Base-by-base conservation (phyloP, 139 green algal species). In the Chlamydomonas asymmetrica region DNA sequence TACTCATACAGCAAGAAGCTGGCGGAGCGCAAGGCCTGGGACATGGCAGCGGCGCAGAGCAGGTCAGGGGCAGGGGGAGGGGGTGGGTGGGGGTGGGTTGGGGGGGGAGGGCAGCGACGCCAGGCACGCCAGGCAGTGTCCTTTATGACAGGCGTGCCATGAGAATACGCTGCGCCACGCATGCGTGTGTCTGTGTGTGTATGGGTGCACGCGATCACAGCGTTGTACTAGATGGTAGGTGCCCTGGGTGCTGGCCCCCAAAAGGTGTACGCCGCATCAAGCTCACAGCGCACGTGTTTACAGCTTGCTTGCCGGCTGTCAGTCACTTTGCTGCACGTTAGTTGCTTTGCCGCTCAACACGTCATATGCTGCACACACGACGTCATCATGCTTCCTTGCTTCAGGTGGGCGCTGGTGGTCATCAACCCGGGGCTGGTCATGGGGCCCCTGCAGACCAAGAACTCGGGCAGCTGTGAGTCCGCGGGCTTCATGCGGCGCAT, bases 21-120 rank as follows among this genome's bases (percentile, higher is more conserved):
- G 41, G 76, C 81, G 1, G 86, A 91, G 79, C 60, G 63, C 71
- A 49, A 74, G 16, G 86, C 86, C 10, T 91, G 78, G 71, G 72
- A 80, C 29, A 50, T 91, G 37, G 60, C 60, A 0, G 54, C 50
- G 34, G 5, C 16, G 39, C 69, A 76, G 69, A 56, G 41, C 56
- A 45, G 69, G 69, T 76, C 35, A 25, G 38, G 2, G 64, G 29
- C 23, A 20, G 63, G 63, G 16, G 40, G 38, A 40, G 40, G 40
- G 37, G 2, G 62, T n/a, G n/a, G n/a, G n/a, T n/a, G n/a, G 65
- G 49, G 40, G 74, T 57, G 48, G 48, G 20, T 16, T n/a, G 48
- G 48, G 48, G 16, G 48, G 48, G 18, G 18, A 57, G 20, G 48
- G 48, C 48, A 20, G 48, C 48, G 48, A 20, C 48, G 48, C 18